phyloP scores from a whole-genome alignment of 768 basidiomycete species.

The Epithele typhae region DNA sequence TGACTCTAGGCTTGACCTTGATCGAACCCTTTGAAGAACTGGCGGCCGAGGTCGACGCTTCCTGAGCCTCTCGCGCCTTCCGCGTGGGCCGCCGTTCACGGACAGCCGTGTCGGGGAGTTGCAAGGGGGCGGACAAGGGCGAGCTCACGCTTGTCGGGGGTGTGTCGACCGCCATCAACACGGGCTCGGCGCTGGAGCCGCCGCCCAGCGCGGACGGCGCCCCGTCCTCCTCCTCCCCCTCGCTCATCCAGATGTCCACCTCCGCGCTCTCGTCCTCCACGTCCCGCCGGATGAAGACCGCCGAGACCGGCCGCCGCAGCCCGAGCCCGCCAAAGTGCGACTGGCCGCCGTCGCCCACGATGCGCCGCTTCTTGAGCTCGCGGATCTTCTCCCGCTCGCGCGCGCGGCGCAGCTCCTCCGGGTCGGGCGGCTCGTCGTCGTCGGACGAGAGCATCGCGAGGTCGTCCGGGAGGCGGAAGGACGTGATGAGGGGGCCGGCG shows the following conservation, averaged over 20 bases:
- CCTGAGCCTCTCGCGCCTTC: slow-evolving; percentile 7
- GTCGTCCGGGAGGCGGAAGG: slow-evolving; percentile 25
- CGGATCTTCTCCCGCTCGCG: slow-evolving; percentile 49
- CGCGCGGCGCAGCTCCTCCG: slow-evolving; percentile 37
- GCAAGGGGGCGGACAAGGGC: not conserved
- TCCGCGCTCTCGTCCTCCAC: slow-evolving; percentile 57
- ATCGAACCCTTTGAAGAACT: not conserved
- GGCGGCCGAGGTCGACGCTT: not conserved
- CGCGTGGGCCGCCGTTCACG: slow-evolving; percentile 11
- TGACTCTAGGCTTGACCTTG: slow-evolving; percentile 1
- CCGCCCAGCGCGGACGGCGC: too few species aligned
- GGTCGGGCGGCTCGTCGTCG: slow-evolving; percentile 29
- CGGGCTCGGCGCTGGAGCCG: not conserved
- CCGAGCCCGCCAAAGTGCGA: slow-evolving; percentile 8
- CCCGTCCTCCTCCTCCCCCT: slow-evolving; percentile 12
- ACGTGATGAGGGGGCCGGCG: slow-evolving; percentile 39
- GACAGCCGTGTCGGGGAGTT: not conserved
- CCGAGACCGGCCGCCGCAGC: slow-evolving; percentile 24
- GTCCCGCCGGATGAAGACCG: slow-evolving; percentile 53
- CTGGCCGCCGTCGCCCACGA: slow-evolving; percentile 25
- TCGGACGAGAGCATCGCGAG: slow-evolving; percentile 19
- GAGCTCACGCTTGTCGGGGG: slow-evolving; percentile 13
- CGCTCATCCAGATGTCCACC: slow-evolving; percentile 56
- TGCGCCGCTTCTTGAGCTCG: slow-evolving; percentile 52
- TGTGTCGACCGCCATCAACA: slow-evolving; percentile 15